Evolutionary conservation across 345 rosid genomes (phyloP).

Genomic region (Populus alba): DNA sequence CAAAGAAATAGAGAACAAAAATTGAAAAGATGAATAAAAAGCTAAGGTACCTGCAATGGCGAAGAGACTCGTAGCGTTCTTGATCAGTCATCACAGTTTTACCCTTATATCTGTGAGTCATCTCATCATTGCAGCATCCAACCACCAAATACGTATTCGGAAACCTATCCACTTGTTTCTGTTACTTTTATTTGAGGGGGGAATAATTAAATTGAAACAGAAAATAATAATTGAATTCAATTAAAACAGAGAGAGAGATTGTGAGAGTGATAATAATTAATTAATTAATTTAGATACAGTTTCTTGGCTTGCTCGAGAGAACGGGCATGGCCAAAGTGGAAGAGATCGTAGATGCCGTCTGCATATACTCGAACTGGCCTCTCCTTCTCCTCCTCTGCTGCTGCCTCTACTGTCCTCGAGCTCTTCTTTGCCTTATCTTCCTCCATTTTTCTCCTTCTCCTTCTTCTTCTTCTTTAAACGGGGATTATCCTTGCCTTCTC

Average conservation of each 20-base stretch:
- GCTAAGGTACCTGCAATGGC: slow-evolving; percentile 51
- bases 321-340: slow-evolving; percentile 36
- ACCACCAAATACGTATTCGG: slow-evolving; percentile 60
- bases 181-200: no score
- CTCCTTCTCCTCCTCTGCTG: background rate
- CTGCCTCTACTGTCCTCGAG: background rate
- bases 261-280: background rate
- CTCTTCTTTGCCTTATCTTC: background rate
- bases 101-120: slow-evolving; percentile 58
- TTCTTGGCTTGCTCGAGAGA: slow-evolving; percentile 34
- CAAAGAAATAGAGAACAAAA: background rate
- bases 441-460: background rate
- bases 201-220: background rate
- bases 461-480: no score
- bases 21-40: background rate
- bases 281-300: background rate
- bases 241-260: background rate
- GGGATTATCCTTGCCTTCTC: background rate
- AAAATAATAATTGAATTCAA: no score
- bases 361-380: slow-evolving; percentile 27
- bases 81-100: slow-evolving; percentile 68
- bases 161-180: slow-evolving; percentile 36
- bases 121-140: slow-evolving; percentile 68
- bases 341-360: slow-evolving; percentile 37
- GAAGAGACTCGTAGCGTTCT: slow-evolving; percentile 66